These are phyloP conservation scores for Ceratobasidium sp. DNA, from an alignment of 1,284 basidiomycete species.

Conservation along the genomic window DNA sequence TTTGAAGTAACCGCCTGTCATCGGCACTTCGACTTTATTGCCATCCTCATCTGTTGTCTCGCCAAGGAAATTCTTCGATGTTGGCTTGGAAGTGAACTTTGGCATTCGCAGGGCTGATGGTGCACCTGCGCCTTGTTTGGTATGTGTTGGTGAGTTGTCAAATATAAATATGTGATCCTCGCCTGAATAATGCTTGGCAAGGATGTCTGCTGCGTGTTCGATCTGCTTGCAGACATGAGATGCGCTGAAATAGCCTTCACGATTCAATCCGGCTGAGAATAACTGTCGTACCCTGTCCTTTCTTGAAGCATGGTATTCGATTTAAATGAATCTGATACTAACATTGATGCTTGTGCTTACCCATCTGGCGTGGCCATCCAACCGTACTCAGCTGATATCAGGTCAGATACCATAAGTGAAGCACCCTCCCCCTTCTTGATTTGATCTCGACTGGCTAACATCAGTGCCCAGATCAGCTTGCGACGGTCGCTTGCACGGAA, in stretches of 20 bases:
- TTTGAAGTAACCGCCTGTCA: conserved; percentile 50
- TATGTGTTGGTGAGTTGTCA: conserved; percentile 55
- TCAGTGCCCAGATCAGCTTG: neutral
- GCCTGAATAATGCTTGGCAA: conserved; percentile 50
- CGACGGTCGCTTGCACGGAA: neutral
- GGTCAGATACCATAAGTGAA: neutral
- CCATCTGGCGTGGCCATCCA: neutral
- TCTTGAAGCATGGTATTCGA: neutral
- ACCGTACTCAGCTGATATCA: neutral
- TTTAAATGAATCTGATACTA: no score
- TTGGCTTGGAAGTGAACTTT: neutral
- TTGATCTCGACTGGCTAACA: neutral
- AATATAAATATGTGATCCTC: conserved; percentile 44
- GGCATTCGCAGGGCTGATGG: conserved; percentile 49
- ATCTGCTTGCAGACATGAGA: conserved; percentile 52
- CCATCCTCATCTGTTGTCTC: neutral
- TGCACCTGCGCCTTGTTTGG: conserved; percentile 50
- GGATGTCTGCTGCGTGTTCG: conserved; percentile 52
- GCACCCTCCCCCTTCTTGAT: neutral
- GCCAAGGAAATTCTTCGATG: neutral
- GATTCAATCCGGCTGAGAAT: conserved; percentile 52
- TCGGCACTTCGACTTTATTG: conserved; percentile 47
- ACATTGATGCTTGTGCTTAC: no score
- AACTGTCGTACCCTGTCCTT: neutral
- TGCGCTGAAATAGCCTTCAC: conserved; percentile 54